Evolutionary conservation across 1,284 basidiomycete species (phyloP).

Genomic region (Puccinia polysora): DNA sequence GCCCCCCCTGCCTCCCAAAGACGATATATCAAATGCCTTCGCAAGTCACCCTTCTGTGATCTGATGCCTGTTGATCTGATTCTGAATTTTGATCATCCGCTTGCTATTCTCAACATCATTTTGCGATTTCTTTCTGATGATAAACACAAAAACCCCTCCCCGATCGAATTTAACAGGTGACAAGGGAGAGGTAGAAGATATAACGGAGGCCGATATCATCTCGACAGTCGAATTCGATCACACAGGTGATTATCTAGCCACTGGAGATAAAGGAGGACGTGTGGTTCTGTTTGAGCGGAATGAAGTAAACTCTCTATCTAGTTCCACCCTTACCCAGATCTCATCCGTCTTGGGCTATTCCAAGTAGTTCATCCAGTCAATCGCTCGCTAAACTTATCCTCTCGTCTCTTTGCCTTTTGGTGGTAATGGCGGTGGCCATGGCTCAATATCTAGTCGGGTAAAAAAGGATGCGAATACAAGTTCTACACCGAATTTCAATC

Average conservation of each 20-base stretch:
- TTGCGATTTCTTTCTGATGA: not conserved
- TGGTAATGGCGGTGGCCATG: too few relatives aligned
- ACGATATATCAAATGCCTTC: not conserved
- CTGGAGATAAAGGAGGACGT: constrained; percentile 95
- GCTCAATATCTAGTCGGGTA: constrained; percentile 55
- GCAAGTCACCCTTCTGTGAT: not conserved
- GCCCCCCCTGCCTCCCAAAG: not conserved
- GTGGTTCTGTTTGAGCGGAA: constrained; percentile 98
- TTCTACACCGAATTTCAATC: constrained; percentile 99
- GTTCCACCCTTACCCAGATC: not conserved
- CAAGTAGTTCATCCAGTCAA: not conserved
- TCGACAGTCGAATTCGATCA: constrained; percentile 98
- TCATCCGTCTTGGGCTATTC: not conserved
- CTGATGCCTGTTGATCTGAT: not conserved
- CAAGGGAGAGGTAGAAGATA: constrained; percentile 81
- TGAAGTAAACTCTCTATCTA: constrained; percentile 63
- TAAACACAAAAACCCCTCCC: not conserved
- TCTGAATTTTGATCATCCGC: too few relatives aligned
- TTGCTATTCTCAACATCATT: too few relatives aligned
- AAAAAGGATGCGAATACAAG: constrained; percentile 99
- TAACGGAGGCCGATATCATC: constrained; percentile 79
- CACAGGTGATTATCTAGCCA: constrained; percentile 97
- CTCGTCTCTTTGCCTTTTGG: too few relatives aligned
- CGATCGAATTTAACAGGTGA: constrained; percentile 44
- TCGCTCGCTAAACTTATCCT: not conserved